Evolutionary conservation across 2,329 filamentous ascomycete genomes (phyloP).

Genomic region (Zasmidium cellare): DNA sequence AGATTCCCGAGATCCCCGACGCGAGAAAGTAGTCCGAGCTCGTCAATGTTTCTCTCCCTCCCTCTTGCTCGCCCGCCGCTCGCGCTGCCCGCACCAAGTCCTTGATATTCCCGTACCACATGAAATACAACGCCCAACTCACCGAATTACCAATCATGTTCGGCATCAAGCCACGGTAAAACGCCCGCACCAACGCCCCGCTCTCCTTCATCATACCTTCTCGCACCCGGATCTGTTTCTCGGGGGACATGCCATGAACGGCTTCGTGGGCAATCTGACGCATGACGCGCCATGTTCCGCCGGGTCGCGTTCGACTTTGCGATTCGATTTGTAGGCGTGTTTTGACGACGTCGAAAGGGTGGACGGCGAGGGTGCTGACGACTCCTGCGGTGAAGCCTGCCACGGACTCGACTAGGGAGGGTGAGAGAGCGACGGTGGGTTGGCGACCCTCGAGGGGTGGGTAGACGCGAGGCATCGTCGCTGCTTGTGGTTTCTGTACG

Average conservation of each 20-base stretch:
- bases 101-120: slow-evolving; percentile 66
- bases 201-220: slow-evolving; percentile 8
- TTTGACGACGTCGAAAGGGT: slow-evolving; percentile 95
- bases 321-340: slow-evolving; percentile 73
- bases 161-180: slow-evolving; percentile 87
- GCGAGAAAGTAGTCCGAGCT: slow-evolving; percentile 78
- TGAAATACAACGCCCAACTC: slow-evolving; percentile 91
- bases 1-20: slow-evolving; percentile 66
- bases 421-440: slow-evolving; percentile 60
- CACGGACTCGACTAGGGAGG: slow-evolving; percentile 80
- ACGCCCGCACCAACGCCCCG: slow-evolving; percentile 47
- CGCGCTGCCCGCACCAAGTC: slow-evolving; percentile 45
- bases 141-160: slow-evolving; percentile 89
- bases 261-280: slow-evolving; percentile 31
- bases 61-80: neutral
- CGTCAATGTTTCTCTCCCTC: slow-evolving; percentile 43
- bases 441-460: slow-evolving; percentile 47
- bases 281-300: slow-evolving; percentile 29
- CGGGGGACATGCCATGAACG: slow-evolving; percentile 12
- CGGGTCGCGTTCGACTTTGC: slow-evolving; percentile 21
- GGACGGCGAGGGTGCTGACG: slow-evolving; percentile 80
- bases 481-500: neutral
- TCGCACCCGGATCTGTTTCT: slow-evolving; percentile 4
- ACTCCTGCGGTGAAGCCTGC: slow-evolving; percentile 88
- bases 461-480: slow-evolving; percentile 50